A percentile compares a stretch with the other conserved stretches of the same genome.
Conservation (phyloP, 78 protist genomes). For the Dictyostelium capitatum region DNA sequence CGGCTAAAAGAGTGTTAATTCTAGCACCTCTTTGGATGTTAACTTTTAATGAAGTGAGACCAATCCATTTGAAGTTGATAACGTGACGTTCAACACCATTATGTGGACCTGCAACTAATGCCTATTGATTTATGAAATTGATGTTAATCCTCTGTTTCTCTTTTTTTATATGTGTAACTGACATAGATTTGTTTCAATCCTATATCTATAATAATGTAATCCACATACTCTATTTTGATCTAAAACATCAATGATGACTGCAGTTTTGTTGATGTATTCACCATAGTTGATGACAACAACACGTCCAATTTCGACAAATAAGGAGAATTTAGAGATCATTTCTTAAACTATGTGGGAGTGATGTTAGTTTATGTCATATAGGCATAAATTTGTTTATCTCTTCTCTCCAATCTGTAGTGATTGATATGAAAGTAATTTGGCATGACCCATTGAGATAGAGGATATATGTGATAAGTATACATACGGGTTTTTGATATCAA, state of each 20-base stretch:
- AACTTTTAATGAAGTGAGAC: constrained; percentile 44
- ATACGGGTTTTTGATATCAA: no score
- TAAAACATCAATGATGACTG: constrained; percentile 80
- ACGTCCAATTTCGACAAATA: constrained; percentile 76
- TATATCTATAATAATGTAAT: neutral
- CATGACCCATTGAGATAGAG: no score
- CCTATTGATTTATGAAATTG: neutral
- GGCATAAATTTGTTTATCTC: no score
- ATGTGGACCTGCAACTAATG: constrained; percentile 79
- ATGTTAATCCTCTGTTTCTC: neutral
- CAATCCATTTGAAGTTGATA: constrained; percentile 75
- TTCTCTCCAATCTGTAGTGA: no score
- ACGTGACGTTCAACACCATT: constrained; percentile 72
- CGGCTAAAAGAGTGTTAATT: constrained; percentile 29
- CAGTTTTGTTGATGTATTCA: constrained; percentile 74
- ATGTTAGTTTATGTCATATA: neutral
- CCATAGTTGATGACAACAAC: constrained; percentile 81
- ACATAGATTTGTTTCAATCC: neutral
- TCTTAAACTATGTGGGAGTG: neutral
- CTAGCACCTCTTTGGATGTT: constrained; percentile 78
- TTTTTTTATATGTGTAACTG: neutral
- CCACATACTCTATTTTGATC: constrained; percentile 81
- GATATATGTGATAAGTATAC: no score
- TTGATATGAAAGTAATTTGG: no score
- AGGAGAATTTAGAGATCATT: constrained; percentile 67